Evolutionary conservation across 2,329 filamentous ascomycete genomes (phyloP).

Genomic region (Apiospora phragmitis): DNA sequence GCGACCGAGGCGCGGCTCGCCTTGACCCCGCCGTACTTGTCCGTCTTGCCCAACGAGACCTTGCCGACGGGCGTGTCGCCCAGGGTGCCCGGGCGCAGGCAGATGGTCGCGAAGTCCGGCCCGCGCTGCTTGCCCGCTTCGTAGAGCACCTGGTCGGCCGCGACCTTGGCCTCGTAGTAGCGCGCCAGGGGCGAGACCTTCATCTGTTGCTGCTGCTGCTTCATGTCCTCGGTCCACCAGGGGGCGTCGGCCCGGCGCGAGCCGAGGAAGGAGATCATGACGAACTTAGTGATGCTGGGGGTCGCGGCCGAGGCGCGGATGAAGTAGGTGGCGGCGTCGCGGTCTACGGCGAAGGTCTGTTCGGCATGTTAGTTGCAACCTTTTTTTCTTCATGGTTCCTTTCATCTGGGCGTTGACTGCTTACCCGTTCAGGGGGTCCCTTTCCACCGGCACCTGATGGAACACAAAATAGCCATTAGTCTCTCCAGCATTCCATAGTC

Average conservation of each 20-base stretch:
- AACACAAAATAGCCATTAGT: conserved; percentile 16
- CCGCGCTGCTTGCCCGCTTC: conserved; percentile 42
- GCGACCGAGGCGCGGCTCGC: conserved; percentile 63
- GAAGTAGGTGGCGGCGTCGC: conserved; percentile 64
- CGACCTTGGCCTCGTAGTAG: conserved; percentile 63
- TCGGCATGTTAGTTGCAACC: not conserved
- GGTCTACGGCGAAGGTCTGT: conserved; percentile 31
- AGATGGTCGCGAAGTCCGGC: conserved; percentile 47
- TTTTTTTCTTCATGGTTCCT: conserved; percentile 20
- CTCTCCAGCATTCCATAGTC: no score
- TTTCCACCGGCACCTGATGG: conserved; percentile 59
- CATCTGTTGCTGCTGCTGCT: conserved; percentile 41
- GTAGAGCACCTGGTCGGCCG: conserved; percentile 58
- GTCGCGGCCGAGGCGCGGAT: conserved; percentile 58
- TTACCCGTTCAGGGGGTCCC: conserved; percentile 51
- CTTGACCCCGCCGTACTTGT: conserved; percentile 32
- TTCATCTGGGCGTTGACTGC: not conserved
- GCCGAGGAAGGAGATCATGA: conserved; percentile 63
- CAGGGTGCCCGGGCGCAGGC: conserved; percentile 53
- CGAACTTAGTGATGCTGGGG: conserved; percentile 58
- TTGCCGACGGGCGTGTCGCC: conserved; percentile 49
- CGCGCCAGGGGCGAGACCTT: conserved; percentile 45
- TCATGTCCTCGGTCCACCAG: conserved; percentile 55
- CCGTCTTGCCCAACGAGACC: conserved; percentile 48
- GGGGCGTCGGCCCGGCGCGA: conserved; percentile 51